Conservation (phyloP, 441 rosid species). For the Gossypium davidsonii region DNA sequence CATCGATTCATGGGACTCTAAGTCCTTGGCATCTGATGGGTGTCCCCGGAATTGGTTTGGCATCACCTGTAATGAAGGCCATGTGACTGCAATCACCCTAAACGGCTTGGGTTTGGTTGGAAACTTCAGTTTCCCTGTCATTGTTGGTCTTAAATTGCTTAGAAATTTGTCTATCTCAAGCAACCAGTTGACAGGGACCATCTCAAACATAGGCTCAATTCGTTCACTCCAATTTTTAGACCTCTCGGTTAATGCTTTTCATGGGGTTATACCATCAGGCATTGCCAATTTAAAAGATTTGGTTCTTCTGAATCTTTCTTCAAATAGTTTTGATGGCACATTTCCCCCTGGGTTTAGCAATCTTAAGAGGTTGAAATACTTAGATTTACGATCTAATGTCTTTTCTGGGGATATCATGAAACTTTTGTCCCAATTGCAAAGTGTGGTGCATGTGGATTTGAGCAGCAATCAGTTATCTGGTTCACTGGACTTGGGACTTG, state of each 20-base stretch:
- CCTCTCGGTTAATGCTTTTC: conserved; percentile 49
- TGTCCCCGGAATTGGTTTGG: conserved; percentile 78
- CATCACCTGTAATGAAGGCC: conserved; percentile 49
- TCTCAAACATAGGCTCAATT: conserved; percentile 51
- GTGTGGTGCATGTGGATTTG: conserved; percentile 48
- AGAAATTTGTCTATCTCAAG: conserved; percentile 50
- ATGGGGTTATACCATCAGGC: conserved; percentile 48
- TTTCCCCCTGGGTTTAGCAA: conserved; percentile 44
- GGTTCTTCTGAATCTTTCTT: conserved; percentile 50
- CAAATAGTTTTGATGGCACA: conserved; percentile 44
- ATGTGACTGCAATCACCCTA: conserved; percentile 53
- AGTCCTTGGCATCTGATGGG: conserved; percentile 50
- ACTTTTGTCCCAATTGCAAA: conserved; percentile 46
- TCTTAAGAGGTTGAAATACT: conserved; percentile 45
- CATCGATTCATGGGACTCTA: conserved; percentile 64
- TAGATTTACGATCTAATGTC: conserved; percentile 56
- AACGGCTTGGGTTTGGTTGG: conserved; percentile 60
- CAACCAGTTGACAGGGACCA: conserved; percentile 59
- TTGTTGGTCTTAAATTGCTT: conserved; percentile 50
- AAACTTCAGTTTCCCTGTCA: conserved; percentile 54
- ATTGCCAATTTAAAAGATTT: conserved; percentile 35
- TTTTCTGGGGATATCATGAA: conserved; percentile 67
- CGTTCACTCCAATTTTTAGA: conserved; percentile 52
- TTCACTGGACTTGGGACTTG: conserved; percentile 65
- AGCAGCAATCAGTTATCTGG: conserved; percentile 68